Conservation (phyloP, 2,329 filamentous ascomycete genomes). For the Claviceps pusilla region DNA sequence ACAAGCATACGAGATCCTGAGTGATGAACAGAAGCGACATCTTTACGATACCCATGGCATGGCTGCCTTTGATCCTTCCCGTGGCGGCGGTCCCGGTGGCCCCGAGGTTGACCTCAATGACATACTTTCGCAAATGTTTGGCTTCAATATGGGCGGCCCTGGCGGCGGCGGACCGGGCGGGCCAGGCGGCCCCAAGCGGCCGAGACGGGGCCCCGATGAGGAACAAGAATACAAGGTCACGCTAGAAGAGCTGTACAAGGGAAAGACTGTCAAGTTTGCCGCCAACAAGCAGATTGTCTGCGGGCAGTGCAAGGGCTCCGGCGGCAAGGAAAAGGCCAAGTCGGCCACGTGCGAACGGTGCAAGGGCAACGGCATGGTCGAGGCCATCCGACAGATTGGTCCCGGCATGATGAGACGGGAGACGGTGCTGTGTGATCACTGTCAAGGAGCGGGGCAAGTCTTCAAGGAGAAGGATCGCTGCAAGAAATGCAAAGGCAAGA, state of each 20-base stretch:
- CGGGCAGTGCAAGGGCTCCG: slow-evolving; percentile 69
- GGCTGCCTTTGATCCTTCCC: slow-evolving; percentile 75
- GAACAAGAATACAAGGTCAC: slow-evolving; percentile 83
- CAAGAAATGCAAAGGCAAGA: slow-evolving; percentile 95
- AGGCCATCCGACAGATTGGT: slow-evolving; percentile 68
- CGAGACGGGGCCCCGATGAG: slow-evolving; percentile 64
- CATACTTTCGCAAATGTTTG: slow-evolving; percentile 85
- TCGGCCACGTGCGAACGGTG: slow-evolving; percentile 70
- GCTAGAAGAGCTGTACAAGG: slow-evolving; percentile 92
- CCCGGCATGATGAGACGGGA: slow-evolving; percentile 75
- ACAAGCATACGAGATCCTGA: slow-evolving; percentile 94
- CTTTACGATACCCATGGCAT: slow-evolving; percentile 92
- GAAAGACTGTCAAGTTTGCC: slow-evolving; percentile 93
- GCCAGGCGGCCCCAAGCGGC: slow-evolving; percentile 41
- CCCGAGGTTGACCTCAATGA: slow-evolving; percentile 79
- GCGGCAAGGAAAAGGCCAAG: slow-evolving; percentile 86
- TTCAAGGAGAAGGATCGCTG: slow-evolving; percentile 95
- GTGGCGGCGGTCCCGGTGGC: slow-evolving; percentile 49
- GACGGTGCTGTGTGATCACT: slow-evolving; percentile 65
- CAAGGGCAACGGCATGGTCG: slow-evolving; percentile 61
- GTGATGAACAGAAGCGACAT: slow-evolving; percentile 83
- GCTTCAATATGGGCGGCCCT: slow-evolving; percentile 48
- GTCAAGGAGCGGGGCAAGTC: slow-evolving; percentile 69
- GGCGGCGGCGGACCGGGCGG: slow-evolving; percentile 22
- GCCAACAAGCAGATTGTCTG: slow-evolving; percentile 92